A percentile compares a stretch with the other conserved stretches of the same genome.
These are phyloP conservation scores for Beauveria sp. DNA, from an alignment of 2,329 filamentous ascomycete species.

Conservation along the genomic window DNA sequence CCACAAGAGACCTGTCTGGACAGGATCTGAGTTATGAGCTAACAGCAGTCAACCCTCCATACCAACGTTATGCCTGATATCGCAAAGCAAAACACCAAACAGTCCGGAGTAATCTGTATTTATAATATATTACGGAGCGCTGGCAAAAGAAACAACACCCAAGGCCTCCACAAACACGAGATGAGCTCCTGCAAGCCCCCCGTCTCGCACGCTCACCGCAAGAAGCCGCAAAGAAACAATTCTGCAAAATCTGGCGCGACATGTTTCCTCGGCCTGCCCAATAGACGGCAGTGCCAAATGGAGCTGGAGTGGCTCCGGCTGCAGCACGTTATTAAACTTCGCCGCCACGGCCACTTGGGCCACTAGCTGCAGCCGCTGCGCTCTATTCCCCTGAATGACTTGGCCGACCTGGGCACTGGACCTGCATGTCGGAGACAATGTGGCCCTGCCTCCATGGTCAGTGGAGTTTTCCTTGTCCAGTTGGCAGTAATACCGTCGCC, in stretches of 20 bases:
- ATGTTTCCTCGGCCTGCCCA: neutral
- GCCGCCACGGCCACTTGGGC: neutral
- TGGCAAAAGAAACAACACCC: neutral
- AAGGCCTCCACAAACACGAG: neutral
- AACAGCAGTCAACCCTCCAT: too few species aligned
- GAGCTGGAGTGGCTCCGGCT: constrained; percentile 8
- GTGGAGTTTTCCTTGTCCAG: neutral
- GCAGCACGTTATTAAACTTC: constrained; percentile 10
- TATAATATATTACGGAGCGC: neutral
- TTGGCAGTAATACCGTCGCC: neutral
- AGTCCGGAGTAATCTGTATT: neutral
- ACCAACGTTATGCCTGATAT: too few species aligned
- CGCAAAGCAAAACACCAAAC: neutral
- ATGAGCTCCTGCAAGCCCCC: neutral
- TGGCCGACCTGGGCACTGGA: neutral
- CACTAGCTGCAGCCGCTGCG: constrained; percentile 10
- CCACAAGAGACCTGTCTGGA: too few species aligned
- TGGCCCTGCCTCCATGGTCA: neutral
- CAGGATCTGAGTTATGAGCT: too few species aligned
- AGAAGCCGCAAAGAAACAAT: neutral
- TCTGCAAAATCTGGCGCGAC: neutral
- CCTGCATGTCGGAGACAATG: constrained; percentile 7
- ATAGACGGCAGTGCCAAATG: neutral
- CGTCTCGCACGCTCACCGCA: neutral
- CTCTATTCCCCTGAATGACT: neutral